Conservation (phyloP, 768 basidiomycete genomes). For the Clathrus columnatus region DNA sequence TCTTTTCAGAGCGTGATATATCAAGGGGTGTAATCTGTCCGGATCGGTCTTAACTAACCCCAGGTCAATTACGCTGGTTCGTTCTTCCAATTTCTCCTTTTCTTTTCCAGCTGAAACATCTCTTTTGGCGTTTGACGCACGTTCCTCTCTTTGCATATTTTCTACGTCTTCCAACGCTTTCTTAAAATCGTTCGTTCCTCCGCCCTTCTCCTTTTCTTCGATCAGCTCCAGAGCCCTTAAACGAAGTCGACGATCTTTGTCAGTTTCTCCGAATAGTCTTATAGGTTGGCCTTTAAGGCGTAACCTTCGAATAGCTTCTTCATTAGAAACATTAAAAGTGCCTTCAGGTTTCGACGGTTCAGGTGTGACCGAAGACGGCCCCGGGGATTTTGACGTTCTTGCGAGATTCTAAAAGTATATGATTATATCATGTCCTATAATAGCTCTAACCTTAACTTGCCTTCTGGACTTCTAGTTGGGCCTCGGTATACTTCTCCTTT, state of each 20-base stretch:
- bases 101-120: constrained; percentile 46
- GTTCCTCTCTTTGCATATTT: constrained; percentile 56
- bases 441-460: not conserved
- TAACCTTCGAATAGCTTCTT: constrained; percentile 84
- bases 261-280: constrained; percentile 87
- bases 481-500: constrained; percentile 20
- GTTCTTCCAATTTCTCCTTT: constrained; percentile 40
- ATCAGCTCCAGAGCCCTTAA: constrained; percentile 91
- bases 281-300: constrained; percentile 91
- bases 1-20: constrained; percentile 91
- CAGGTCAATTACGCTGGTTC: constrained; percentile 63
- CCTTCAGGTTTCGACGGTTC: constrained; percentile 33
- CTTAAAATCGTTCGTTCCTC: constrained; percentile 93
- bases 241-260: constrained; percentile 86
- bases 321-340: constrained; percentile 83
- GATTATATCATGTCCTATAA: not conserved
- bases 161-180: constrained; percentile 84
- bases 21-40: constrained; percentile 92
- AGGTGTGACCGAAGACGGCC: constrained; percentile 26
- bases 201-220: constrained; percentile 72
- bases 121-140: constrained; percentile 34
- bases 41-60: constrained; percentile 80
- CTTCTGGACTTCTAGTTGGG: constrained; percentile 12
- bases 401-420: constrained; percentile 11
- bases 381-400: constrained; percentile 33